phyloP scores from a whole-genome alignment of 73 alveolate genomes.

The Tetrahymena elliotti region DNA sequence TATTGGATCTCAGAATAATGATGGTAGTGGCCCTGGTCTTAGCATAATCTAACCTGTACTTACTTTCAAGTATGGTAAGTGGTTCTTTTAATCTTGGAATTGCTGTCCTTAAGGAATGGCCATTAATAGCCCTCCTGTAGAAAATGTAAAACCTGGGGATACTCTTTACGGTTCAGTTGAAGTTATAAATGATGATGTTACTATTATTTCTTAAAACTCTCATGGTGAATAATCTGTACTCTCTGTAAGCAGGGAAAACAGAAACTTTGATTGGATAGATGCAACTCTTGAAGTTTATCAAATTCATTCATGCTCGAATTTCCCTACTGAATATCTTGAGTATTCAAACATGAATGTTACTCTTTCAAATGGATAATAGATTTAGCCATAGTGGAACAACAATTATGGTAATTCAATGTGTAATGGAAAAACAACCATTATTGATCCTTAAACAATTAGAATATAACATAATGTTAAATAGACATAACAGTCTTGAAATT shows the following conservation, averaged over 20 bases:
- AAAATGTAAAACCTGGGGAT: not conserved
- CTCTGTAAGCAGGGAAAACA: not conserved
- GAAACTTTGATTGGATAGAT: not conserved
- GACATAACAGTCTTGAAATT: not conserved
- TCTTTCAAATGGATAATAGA: not conserved
- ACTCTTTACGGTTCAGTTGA: not conserved
- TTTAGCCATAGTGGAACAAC: not conserved
- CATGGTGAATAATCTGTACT: not conserved
- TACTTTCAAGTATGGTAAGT: not conserved
- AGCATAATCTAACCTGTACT: not conserved
- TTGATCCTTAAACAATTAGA: not conserved
- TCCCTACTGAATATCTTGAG: not conserved
- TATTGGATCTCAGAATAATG: not conserved
- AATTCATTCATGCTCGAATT: not conserved
- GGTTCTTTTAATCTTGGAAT: not conserved
- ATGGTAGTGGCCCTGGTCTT: not conserved
- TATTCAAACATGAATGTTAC: not conserved
- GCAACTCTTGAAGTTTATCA: not conserved
- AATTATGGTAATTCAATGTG: not conserved
- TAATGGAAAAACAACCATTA: not conserved
- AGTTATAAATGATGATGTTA: not conserved
- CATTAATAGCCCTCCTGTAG: not conserved
- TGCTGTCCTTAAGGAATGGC: not conserved
- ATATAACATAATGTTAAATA: not conserved
- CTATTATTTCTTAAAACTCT: not conserved